Evolutionary conservation across 1,284 basidiomycete species (phyloP).

Genomic region (Cutaneotrichosporon sp.): DNA sequence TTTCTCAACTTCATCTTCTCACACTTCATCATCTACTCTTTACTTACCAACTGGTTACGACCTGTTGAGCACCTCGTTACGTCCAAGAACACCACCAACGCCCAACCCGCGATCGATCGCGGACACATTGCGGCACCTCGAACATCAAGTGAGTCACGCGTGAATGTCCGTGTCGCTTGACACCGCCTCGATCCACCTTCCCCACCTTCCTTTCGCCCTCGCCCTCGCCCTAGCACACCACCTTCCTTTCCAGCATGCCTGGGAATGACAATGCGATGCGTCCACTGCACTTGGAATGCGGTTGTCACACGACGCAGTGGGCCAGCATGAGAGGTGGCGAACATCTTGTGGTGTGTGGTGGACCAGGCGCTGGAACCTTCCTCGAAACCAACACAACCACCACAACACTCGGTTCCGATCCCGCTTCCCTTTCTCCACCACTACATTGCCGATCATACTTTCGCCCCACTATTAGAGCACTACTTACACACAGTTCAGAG

Average conservation of each 20-base stretch:
- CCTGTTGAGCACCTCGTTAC: neutral
- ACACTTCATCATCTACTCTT: neutral
- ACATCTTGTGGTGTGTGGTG: neutral
- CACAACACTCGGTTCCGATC: neutral
- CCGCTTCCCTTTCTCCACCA: neutral
- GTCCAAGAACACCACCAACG: neutral
- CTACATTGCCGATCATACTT: neutral
- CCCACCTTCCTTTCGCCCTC: neutral
- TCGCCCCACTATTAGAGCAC: neutral
- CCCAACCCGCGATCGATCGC: neutral
- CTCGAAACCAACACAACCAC: neutral
- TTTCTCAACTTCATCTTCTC: neutral
- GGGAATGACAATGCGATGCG: neutral
- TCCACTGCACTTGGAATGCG: neutral
- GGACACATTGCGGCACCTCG: neutral
- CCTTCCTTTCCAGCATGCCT: neutral
- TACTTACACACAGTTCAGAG: neutral
- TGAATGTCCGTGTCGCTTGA: neutral
- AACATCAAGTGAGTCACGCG: neutral
- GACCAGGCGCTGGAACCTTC: neutral
- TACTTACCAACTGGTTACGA: neutral
- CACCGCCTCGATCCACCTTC: neutral
- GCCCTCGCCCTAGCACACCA: neutral
- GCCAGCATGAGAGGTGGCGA: neutral
- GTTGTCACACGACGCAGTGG: neutral